phyloP scores from a whole-genome alignment of 768 basidiomycete species.

The Tylopilus sp. region DNA sequence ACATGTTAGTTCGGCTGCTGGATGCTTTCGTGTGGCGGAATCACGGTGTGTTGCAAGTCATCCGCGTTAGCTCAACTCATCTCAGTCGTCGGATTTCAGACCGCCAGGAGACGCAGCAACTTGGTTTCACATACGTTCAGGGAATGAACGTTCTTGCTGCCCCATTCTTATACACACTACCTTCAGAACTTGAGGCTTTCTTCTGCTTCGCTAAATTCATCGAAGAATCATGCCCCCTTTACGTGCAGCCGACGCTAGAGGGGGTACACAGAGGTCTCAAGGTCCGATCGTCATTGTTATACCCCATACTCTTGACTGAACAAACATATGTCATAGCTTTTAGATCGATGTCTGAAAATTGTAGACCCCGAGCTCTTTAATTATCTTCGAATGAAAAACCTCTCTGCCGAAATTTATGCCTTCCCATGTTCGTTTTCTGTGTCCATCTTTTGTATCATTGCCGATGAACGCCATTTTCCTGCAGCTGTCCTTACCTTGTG shows the following conservation, averaged over 20 bases:
- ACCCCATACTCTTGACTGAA: not conserved
- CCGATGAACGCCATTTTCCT: not conserved
- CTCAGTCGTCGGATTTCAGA: constrained; percentile 40
- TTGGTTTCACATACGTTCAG: constrained; percentile 95
- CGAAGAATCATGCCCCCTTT: constrained; percentile 91
- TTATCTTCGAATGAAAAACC: constrained; percentile 82
- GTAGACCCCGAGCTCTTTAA: constrained; percentile 85
- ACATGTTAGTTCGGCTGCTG: constrained; percentile 92
- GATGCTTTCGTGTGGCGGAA: constrained; percentile 99
- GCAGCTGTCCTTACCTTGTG: constrained; percentile 90
- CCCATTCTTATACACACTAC: constrained; percentile 96
- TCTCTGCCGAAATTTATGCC: constrained; percentile 95
- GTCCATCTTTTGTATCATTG: not conserved
- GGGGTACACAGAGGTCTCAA: constrained; percentile 94
- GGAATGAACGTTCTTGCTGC: constrained; percentile 99
- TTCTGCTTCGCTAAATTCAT: constrained; percentile 96
- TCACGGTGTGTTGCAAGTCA: constrained; percentile 51
- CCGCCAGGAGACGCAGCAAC: constrained; percentile 69
- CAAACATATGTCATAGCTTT: constrained; percentile 50
- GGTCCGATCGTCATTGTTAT: constrained; percentile 42
- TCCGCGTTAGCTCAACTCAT: not conserved
- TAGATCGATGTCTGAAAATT: constrained; percentile 88
- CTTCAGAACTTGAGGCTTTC: constrained; percentile 97
- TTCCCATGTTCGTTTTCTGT: constrained; percentile 75
- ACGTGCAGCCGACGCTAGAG: constrained; percentile 93